A percentile compares a stretch with the other conserved stretches of the same genome.
These are phyloP conservation scores for Phialophora verrucosa DNA, from an alignment of 2,329 filamentous ascomycete species.

Conservation along the genomic window DNA sequence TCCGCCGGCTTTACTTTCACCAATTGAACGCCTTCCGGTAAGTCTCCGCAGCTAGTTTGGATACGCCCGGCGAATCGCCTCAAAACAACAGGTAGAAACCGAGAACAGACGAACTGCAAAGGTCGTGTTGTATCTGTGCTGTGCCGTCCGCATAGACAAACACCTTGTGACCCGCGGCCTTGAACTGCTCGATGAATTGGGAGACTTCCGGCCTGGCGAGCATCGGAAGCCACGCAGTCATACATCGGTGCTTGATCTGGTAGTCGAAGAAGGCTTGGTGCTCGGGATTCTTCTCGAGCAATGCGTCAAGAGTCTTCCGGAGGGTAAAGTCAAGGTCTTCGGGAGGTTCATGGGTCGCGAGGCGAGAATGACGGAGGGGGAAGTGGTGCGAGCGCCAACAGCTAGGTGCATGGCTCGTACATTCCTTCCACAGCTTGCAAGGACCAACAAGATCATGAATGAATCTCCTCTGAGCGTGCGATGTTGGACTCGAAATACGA, in stretches of 20 bases:
- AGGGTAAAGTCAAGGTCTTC: slow-evolving; percentile 62
- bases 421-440: no score
- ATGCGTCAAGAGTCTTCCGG: slow-evolving; percentile 47
- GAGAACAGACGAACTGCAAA: slow-evolving; percentile 55
- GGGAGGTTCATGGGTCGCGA: slow-evolving; percentile 44
- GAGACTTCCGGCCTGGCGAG: slow-evolving; percentile 59
- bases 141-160: slow-evolving; percentile 63
- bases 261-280: slow-evolving; percentile 24
- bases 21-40: slow-evolving; percentile 56
- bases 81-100: slow-evolving; percentile 61
- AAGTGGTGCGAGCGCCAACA: no score
- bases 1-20: slow-evolving; percentile 55
- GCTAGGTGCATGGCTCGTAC: no score
- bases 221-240: slow-evolving; percentile 57
- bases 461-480: slow-evolving; percentile 9
- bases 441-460: no score
- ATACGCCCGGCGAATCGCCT: slow-evolving; percentile 56
- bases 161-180: slow-evolving; percentile 47
- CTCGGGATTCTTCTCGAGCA: slow-evolving; percentile 43
- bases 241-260: slow-evolving; percentile 12
- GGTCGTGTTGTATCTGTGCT: slow-evolving; percentile 60
- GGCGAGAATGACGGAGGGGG: slow-evolving; percentile 14
- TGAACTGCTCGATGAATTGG: slow-evolving; percentile 50
- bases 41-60: slow-evolving; percentile 56
- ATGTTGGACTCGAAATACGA: slow-evolving; percentile 58